Evolutionary conservation across 345 rosid genomes (phyloP).

Genomic region (Dovyalis caffra): DNA sequence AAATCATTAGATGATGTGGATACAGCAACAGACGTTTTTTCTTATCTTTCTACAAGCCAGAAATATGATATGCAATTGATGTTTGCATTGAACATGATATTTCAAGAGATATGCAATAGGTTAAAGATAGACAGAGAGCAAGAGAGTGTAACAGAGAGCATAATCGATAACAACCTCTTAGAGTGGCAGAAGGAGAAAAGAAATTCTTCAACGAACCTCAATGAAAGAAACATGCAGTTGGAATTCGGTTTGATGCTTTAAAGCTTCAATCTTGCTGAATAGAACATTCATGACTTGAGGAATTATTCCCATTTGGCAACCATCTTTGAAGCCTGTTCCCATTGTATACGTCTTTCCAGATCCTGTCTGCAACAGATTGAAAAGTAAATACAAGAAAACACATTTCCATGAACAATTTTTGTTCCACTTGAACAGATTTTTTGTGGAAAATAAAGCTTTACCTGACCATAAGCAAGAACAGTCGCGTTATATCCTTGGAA

Average conservation of each 20-base stretch:
- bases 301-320: constrained; percentile 69
- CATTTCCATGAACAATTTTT: background rate
- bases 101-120: background rate
- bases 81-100: background rate
- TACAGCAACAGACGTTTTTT: background rate
- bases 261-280: constrained; percentile 73
- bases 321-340: constrained; percentile 95
- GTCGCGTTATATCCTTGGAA: constrained; percentile 99
- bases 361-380: constrained; percentile 67
- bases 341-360: constrained; percentile 98
- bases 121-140: background rate
- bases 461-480: constrained; percentile 99
- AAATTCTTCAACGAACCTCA: constrained; percentile 57
- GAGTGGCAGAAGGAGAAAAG: constrained; percentile 1
- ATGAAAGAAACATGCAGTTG: constrained; percentile 93
- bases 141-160: background rate
- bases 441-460: constrained; percentile 23
- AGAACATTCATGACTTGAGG: constrained; percentile 89
- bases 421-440: constrained; percentile 7
- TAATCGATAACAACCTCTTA: background rate
- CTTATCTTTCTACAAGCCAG: background rate
- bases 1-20: background rate
- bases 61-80: background rate
- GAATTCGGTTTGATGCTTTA: constrained; percentile 76
- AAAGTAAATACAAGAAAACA: constrained; percentile 16